These are phyloP conservation scores for Erysimum pusillum DNA, from an alignment of 441 rosid species.

Conservation along the genomic window DNA sequence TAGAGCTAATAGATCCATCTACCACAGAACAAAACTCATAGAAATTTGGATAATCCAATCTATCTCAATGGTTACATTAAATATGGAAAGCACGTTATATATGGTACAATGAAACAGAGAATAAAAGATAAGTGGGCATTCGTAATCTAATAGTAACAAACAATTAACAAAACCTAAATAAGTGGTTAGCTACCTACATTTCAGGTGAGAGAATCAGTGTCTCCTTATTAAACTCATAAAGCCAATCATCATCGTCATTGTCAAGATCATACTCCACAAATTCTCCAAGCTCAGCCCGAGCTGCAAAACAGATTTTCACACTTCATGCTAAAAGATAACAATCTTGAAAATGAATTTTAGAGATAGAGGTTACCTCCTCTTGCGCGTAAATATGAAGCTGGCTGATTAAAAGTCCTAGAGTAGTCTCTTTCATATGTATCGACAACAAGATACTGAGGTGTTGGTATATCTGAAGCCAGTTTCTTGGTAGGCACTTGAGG, in stretches of 20 bases:
- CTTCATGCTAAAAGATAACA: constrained; percentile 4
- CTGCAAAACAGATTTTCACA: constrained; percentile 57
- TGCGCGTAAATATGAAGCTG: constrained; percentile 81
- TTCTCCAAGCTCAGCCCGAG: constrained; percentile 94
- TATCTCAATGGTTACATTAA: constrained; percentile 1
- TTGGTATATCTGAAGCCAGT: constrained; percentile 81
- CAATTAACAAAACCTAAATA: background rate
- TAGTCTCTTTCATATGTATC: constrained; percentile 94
- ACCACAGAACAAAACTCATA: constrained; percentile 1
- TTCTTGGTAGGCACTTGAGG: constrained; percentile 67
- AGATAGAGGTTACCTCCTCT: constrained; percentile 74
- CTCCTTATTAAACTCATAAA: constrained; percentile 65
- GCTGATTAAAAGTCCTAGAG: constrained; percentile 74
- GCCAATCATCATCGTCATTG: constrained; percentile 99
- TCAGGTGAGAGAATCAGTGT: constrained; percentile 64
- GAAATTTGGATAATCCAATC: background rate
- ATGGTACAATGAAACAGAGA: background rate
- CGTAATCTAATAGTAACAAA: constrained; percentile 1
- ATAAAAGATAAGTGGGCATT: background rate
- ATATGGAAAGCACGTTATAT: background rate
- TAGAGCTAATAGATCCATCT: constrained; percentile 8
- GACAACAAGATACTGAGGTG: constrained; percentile 81
- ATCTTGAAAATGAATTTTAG: background rate
- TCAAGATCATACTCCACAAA: constrained; percentile 97
- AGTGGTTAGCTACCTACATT: constrained; percentile 50